Conservation (phyloP, 225 moss, liverwort and hornwort genomes). For the Sphagnum contortum region DNA sequence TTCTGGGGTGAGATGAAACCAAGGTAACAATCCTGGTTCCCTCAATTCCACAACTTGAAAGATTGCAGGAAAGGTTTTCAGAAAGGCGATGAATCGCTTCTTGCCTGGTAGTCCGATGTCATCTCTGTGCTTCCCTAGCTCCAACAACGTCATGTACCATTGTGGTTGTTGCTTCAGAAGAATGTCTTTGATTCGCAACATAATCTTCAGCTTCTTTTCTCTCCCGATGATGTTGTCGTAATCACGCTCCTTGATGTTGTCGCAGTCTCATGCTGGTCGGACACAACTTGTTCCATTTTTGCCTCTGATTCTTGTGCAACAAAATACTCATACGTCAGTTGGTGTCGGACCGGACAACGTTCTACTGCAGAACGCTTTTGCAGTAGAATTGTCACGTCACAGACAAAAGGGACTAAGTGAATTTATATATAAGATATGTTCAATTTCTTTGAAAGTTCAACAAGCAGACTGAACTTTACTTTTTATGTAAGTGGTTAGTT, state of each 20-base stretch:
- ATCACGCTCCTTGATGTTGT: constrained; percentile 54
- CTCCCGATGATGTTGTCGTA: constrained; percentile 77
- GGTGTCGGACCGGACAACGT: no score
- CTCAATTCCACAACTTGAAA: constrained; percentile 55
- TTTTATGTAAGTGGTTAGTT: no score
- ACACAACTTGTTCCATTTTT: constrained; percentile 13
- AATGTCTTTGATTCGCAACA: constrained; percentile 63
- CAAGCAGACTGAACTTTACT: no score
- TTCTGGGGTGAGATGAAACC: constrained; percentile 59
- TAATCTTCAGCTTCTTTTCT: constrained; percentile 83
- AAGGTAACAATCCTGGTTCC: constrained; percentile 40
- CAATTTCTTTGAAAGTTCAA: no score
- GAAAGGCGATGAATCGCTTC: constrained; percentile 48
- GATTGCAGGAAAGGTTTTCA: constrained; percentile 66
- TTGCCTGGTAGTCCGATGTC: constrained; percentile 61
- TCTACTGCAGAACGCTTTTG: no score
- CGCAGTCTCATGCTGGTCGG: constrained; percentile 43
- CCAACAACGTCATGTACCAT: constrained; percentile 42
- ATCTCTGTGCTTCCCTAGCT: constrained; percentile 65
- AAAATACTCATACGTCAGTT: no score
- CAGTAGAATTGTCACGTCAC: no score
- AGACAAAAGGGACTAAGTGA: no score
- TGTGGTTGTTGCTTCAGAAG: constrained; percentile 62
- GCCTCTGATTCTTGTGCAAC: no score
- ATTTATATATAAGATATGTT: no score